Base-by-base conservation (phyloP, 306 rosid species). In the Hippophae rhamnoides region DNA sequence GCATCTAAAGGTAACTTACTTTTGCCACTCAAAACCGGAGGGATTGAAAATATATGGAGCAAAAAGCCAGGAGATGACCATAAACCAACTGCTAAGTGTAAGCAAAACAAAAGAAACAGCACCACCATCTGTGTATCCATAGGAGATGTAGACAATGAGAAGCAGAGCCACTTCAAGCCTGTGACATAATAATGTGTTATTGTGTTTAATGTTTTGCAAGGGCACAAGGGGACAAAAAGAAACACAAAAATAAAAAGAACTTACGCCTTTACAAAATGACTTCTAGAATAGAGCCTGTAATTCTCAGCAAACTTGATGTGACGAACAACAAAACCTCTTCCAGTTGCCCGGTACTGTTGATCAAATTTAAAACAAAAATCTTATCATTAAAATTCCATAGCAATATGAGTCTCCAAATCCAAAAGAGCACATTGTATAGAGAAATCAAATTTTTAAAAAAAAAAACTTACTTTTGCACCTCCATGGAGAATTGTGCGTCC, bases 1-100 rank as follows among this genome's bases (percentile, higher is more conserved):
- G 61, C 38, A 52, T 12, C 7, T 41, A 18, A 12, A 41, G 62
- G 38, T 31, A 59, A 71, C 99, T 72, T 88, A 92, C 99, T 92
- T 92, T 78, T 87, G 98, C 96, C 98, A 92, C 79, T 92, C 98
- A 25, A 92, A 92, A 62, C 98, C 98, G 41, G 98, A 92, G 44
- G 98, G 98, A 72, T 92, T 92, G 72, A 92, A 92, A 78, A 92
- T 87, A 70, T 92, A 92, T 10, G 98, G 98, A 47, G 96, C 98
- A 42, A 87, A 92, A 68, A 92, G 92, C 99, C 99, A 92, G 52
- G 99, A 92, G 76, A 92, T 73, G 74, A 88, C 99, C 52, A 92
- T 86, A 89, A 92, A 92, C 99, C 99, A 92, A 80, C 99, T 92
- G 80, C 99, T 92, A 7, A 92, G 43, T 62, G 99, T 92, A 50